phyloP scores from a whole-genome alignment of 192 early-diverging fungal species.

The Rhizophagus clarus region DNA sequence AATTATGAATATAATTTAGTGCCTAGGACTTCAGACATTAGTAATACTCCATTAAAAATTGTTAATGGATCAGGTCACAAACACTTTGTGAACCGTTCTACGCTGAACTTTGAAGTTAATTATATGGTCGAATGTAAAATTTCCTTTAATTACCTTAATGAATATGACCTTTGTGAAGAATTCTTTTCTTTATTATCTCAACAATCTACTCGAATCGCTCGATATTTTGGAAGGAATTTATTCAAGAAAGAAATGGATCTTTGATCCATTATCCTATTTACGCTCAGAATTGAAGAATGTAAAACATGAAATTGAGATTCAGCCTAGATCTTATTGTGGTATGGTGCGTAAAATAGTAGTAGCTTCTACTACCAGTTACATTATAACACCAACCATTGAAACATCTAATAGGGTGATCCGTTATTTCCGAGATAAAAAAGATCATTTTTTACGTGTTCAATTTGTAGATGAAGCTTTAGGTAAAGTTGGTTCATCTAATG shows the following conservation, averaged over 20 bases:
- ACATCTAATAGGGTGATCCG: conserved; percentile 72
- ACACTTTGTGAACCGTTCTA: conserved; percentile 20
- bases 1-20: conserved; percentile 46
- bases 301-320: conserved; percentile 1
- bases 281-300: conserved; percentile 27
- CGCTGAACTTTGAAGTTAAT: conserved; percentile 40
- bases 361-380: conserved; percentile 66
- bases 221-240: conserved; percentile 43
- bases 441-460: conserved; percentile 70
- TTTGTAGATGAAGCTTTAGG: conserved; percentile 65
- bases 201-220: conserved; percentile 30
- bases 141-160: conserved; percentile 40
- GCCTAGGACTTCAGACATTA: not conserved
- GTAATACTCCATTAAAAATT: not conserved
- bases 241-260: conserved; percentile 36
- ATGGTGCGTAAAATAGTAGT: conserved; percentile 58
- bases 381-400: conserved; percentile 64
- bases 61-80: not conserved
- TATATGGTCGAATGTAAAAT: conserved; percentile 53
- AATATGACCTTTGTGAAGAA: conserved; percentile 42
- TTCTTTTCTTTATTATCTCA: conserved; percentile 40
- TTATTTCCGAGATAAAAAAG: conserved; percentile 46
- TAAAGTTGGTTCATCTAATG: conserved; percentile 38
- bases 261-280: conserved; percentile 40
- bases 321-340: conserved; percentile 44